Base-by-base conservation (phyloP, 805 yeast genomes). In the Kluyveromyces dobzhanskii region DNA sequence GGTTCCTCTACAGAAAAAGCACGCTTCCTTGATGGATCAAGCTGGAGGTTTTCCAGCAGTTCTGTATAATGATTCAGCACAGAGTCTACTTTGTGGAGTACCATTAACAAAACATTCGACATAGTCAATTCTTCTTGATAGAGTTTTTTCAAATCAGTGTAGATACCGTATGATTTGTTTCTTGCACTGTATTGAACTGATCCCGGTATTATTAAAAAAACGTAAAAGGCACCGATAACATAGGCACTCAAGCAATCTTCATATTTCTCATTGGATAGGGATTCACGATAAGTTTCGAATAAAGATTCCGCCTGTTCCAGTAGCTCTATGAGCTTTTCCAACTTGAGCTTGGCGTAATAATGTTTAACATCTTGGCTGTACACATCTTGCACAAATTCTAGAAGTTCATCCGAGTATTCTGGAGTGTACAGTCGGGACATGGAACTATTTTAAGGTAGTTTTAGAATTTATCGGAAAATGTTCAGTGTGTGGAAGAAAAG, bases 111-210 rank as follows among this genome's bases (percentile, higher is more conserved):
- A n/a, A 65, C 70, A 37, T 66, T 65, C 4, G 64, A 50, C 70
- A 65, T 65, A 35, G 59, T 61, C 6, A 59, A 48, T 39, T 65
- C 65, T 37, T 53, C 54, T 40, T 64, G 65, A 36, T 56, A 65
- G 32, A 61, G 35, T 39, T 50, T 58, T 41, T 61, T 64, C 38
- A 65, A 45, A 9, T 59, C 59, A 16, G 55, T 48, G 35, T 64
- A 66, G n/a, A 65, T 49, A 18, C 59, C 59, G 38, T 57, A 62
- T 40, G 64, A 61, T 43, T 62, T 65, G 44, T 65, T 65, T 45
- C 60, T 62, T 19, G 66, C 51, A 40, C 63, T 66, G 39, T 64
- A 66, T 43, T 66, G 69, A 23, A 61, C 60, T 4, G 68, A 64
- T 28, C 47, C 56, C 10, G 71, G 71, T 11, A 66, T 59, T 8